These are phyloP conservation scores for Rhizopogon salebrosus DNA, from an alignment of 768 basidiomycete species.

Conservation along the genomic window DNA sequence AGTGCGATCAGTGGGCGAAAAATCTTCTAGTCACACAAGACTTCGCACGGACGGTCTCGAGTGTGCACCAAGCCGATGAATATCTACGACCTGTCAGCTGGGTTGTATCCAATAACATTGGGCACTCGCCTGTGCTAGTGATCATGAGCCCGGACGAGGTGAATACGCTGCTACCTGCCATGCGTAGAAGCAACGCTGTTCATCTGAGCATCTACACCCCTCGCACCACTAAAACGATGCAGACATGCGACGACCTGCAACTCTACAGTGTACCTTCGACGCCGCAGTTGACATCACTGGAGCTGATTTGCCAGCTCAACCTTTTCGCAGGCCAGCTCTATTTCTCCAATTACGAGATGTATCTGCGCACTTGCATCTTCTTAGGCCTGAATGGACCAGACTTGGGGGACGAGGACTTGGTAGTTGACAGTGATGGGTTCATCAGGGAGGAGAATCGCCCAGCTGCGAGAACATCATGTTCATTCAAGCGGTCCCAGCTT, in stretches of 20 bases:
- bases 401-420: conserved; percentile 13
- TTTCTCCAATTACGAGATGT: conserved; percentile 9
- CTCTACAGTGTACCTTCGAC: conserved; percentile 22
- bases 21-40: conserved; percentile 12
- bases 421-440: conserved; percentile 6
- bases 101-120: conserved; percentile 6
- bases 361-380: conserved; percentile 13
- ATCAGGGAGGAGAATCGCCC: conserved; percentile 4
- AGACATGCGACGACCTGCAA: conserved; percentile 33
- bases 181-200: conserved; percentile 24
- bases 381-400: conserved; percentile 9
- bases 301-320: conserved; percentile 10
- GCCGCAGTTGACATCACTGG: conserved; percentile 1
- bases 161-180: conserved; percentile 30
- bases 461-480: neutral
- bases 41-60: conserved; percentile 9
- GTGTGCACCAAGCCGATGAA: neutral
- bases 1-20: conserved; percentile 16
- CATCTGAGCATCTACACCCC: conserved; percentile 36
- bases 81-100: conserved; percentile 9
- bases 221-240: conserved; percentile 25
- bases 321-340: conserved; percentile 22
- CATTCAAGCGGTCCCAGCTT: neutral
- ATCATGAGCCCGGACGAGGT: conserved; percentile 19
- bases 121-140: neutral